Evolutionary conservation across 176 grass and related monocot species (phyloP).

Genomic region (Ananas comosus): DNA sequence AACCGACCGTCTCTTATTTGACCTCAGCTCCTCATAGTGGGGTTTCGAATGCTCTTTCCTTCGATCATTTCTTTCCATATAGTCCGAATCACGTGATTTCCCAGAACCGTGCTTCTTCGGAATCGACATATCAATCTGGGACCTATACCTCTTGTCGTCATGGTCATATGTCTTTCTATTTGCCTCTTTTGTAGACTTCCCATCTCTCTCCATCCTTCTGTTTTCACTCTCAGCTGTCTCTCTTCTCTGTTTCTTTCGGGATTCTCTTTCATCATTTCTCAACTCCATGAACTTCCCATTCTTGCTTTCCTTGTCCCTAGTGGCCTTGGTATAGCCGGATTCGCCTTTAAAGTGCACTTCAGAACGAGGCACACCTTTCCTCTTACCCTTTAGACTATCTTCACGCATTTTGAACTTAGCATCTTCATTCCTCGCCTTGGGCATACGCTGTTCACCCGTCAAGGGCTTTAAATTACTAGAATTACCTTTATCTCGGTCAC

Average conservation of each 20-base stretch:
- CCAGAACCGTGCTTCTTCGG: conserved; percentile 45
- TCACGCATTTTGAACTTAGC: conserved; percentile 12
- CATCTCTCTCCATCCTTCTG: conserved; percentile 34
- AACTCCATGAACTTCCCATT: conserved; percentile 32
- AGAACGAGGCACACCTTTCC: conserved; percentile 24
- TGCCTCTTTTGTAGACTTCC: conserved; percentile 26
- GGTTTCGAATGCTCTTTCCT: conserved; percentile 42
- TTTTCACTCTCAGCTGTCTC: conserved; percentile 20
- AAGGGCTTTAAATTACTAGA: conserved; percentile 2
- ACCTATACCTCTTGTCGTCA: conserved; percentile 18
- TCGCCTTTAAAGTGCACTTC: conserved; percentile 12
- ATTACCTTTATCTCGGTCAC: conserved; percentile 3
- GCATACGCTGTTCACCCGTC: conserved; percentile 28
- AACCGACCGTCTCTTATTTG: conserved; percentile 60
- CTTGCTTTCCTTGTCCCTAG: conserved; percentile 27
- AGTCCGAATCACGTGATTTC: conserved; percentile 23
- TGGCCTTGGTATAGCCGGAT: conserved; percentile 17
- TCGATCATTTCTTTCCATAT: conserved; percentile 43
- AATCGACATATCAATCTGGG: conserved; percentile 32
- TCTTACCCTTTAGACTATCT: conserved; percentile 7
- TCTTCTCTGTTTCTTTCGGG: conserved; percentile 34
- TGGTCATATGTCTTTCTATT: conserved; percentile 28
- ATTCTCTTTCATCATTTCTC: conserved; percentile 41
- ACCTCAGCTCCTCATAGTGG: conserved; percentile 38
- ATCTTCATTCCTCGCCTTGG: conserved; percentile 27